Conservation (phyloP, 495 filamentous ascomycete genomes). For the Cenococcum geophilum region DNA sequence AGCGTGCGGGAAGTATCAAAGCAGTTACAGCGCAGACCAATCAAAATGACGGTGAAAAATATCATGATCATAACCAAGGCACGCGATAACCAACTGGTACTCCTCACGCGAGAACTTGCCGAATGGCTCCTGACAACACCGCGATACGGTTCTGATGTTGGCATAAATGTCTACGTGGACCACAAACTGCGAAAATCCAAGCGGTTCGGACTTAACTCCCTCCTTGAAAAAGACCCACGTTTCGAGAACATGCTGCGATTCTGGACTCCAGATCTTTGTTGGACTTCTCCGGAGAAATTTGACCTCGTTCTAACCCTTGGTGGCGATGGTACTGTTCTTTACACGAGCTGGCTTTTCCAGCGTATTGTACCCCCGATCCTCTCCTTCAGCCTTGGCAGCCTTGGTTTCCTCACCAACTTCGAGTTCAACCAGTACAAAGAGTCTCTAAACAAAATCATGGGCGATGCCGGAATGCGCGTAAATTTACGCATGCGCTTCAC, state of each 20-base stretch:
- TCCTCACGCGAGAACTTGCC: slow-evolving; percentile 75
- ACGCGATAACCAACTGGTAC: slow-evolving; percentile 79
- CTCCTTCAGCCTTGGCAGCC: slow-evolving; percentile 79
- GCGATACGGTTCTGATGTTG: slow-evolving; percentile 69
- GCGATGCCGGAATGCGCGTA: slow-evolving; percentile 86
- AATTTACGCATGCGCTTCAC: slow-evolving; percentile 97
- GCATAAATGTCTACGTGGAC: slow-evolving; percentile 91
- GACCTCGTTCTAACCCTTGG: slow-evolving; percentile 89
- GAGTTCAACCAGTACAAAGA: slow-evolving; percentile 77
- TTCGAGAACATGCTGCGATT: slow-evolving; percentile 77
- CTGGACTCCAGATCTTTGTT: slow-evolving; percentile 93
- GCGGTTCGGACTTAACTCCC: slow-evolving; percentile 71
- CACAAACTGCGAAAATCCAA: slow-evolving; percentile 79
- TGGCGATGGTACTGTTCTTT: slow-evolving; percentile 87
- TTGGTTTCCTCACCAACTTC: slow-evolving; percentile 91
- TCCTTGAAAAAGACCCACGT: slow-evolving; percentile 63
- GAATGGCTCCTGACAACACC: slow-evolving; percentile 82
- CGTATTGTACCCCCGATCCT: slow-evolving; percentile 84
- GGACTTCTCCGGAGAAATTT: slow-evolving; percentile 80
- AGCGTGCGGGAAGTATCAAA: slow-evolving; percentile 91
- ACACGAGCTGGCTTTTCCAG: slow-evolving; percentile 91
- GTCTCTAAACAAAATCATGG: slow-evolving; percentile 79
- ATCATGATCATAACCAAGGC: slow-evolving; percentile 98
- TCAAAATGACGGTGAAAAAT: slow-evolving; percentile 78
- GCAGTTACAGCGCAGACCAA: slow-evolving; percentile 81